Base-by-base conservation (phyloP, 139 green algal genomes). In the Chlorella sp. region DNA sequence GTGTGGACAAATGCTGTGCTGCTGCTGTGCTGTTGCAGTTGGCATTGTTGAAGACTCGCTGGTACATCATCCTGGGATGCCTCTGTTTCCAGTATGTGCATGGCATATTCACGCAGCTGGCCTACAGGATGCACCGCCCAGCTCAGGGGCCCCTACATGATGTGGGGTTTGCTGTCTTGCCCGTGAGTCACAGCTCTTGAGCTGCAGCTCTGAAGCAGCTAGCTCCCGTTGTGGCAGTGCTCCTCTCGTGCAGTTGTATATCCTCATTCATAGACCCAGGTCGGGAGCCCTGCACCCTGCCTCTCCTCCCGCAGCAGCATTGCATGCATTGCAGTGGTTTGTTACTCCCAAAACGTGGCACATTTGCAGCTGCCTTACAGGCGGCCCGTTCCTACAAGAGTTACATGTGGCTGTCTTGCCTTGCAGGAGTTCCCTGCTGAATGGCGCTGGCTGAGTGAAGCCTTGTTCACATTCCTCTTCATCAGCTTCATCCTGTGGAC, bases 31-130 rank as follows among this genome's bases (percentile, higher is more conserved):
- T n/a, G n/a, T n/a, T n/a, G 84, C 85, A 96, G 91, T 81, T 87
- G 59, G 88, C 90, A 0, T 72, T 96, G 64, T 80, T 96, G 1
- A 88, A 78, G 67, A 74, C 85, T 23, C 76, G 88, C 1, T 94
- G 88, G 88, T 89, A 88, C 74, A 85, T 86, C 31, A 81, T 96
- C 29, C 31, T 93, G 0, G 87, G 92, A 42, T 86, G 91, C 14
- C 68, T 88, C 3, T 35, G 86, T 3, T 93, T 95, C 78, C 91
- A 96, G 69, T 96, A 96, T 49, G 81, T 94, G 26, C 91, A 96
- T 74, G 91, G 87, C 50, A 91, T 95, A 22, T 89, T 89, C 71
- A 93, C 89, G 2, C 91, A 94, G 86, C 82, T 96, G 35, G 91
- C 89, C 6, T 86, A 94, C 62, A 71, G 88, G n/a, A 88, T 93